Evolutionary conservation across 1,284 basidiomycete genomes (phyloP), one percentile per base, ranked within the genome.

Genomic region (Irpex sp.): DNA sequence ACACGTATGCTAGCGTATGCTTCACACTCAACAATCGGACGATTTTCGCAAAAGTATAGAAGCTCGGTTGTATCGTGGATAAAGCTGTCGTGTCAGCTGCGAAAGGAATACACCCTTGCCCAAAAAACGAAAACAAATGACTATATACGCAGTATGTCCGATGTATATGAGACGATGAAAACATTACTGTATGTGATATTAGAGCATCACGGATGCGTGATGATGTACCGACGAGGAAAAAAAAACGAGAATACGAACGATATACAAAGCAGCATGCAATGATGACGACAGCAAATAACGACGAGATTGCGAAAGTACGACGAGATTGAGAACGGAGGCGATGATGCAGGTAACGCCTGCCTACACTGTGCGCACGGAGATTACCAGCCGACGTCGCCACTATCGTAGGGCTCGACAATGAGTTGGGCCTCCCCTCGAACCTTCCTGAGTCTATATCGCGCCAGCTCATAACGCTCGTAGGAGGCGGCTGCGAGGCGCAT

Each of bases 391-490:
- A 92, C 88, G 48, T 93, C 89, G 0, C 84, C 86, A 8, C 85
- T 83, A 15, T 76, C 76, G 74, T 87, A 96, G 0, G 80, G 78
- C 61, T 84, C 79, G 11, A 95, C 77, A 1, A 75, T 74, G 38
- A 95, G 76, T 1, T 79, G 76, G 13, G 72, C 77, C 66, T 84
- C 77, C 1, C 92, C 93, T 52, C 75, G 76, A 8, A 76, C 73
- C 74, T 95, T 96, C 59, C 80, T 75, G 56, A 96, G 72, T 17
- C 87, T 79, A 72, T 92, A 86, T 47, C 94, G 83, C 74, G 94
- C 91, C 11, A 97, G 81, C 21, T 83, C 78, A 72, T 96, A 97
- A 19, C 84, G 78, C 70, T 94, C 91, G 73, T 94, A 97, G 0
- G 91, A 89, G 7, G 79, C 78, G 5, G 84, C 84, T 0, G 95